A percentile compares a stretch with the other conserved stretches of the same genome.
Conservation (phyloP, 495 filamentous ascomycete genomes). For the Penicillium angulare region DNA sequence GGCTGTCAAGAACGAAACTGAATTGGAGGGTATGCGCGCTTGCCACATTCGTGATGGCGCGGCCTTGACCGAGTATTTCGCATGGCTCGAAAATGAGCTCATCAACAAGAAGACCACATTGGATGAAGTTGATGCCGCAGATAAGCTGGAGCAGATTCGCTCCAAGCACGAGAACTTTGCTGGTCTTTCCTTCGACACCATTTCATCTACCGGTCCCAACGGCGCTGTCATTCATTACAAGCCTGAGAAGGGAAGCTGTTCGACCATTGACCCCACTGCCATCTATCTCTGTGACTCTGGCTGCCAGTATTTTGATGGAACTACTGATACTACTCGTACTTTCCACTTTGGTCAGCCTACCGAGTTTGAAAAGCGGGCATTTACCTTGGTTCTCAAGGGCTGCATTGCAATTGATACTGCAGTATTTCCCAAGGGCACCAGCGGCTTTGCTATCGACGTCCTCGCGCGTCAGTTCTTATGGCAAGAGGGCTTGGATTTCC, state of each 20-base stretch:
- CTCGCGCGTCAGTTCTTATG: constrained; percentile 91
- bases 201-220: constrained; percentile 93
- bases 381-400: constrained; percentile 96
- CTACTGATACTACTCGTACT: constrained; percentile 93
- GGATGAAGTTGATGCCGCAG: constrained; percentile 87
- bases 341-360: constrained; percentile 88
- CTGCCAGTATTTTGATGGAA: constrained; percentile 92
- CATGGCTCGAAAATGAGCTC: constrained; percentile 92
- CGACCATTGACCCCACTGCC: constrained; percentile 78
- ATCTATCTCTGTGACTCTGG: constrained; percentile 98
- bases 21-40: constrained; percentile 87
- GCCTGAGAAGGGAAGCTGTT: constrained; percentile 78
- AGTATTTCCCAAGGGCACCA: constrained; percentile 93
- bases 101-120: constrained; percentile 67
- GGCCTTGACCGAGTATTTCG: constrained; percentile 88
- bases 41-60: constrained; percentile 96
- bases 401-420: constrained; percentile 85
- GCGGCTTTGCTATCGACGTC: constrained; percentile 85
- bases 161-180: constrained; percentile 80
- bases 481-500: constrained; percentile 89
- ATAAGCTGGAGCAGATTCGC: constrained; percentile 83
- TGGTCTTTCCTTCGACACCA: constrained; percentile 92
- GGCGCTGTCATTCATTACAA: constrained; percentile 98
- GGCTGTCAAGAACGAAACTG: constrained; percentile 92
- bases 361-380: constrained; percentile 82